Percentiles rank a stretch among this genome's conserved stretches.
Conservation (phyloP, 106 monocot genomes). For the Phalaenopsis aphrodite region DNA sequence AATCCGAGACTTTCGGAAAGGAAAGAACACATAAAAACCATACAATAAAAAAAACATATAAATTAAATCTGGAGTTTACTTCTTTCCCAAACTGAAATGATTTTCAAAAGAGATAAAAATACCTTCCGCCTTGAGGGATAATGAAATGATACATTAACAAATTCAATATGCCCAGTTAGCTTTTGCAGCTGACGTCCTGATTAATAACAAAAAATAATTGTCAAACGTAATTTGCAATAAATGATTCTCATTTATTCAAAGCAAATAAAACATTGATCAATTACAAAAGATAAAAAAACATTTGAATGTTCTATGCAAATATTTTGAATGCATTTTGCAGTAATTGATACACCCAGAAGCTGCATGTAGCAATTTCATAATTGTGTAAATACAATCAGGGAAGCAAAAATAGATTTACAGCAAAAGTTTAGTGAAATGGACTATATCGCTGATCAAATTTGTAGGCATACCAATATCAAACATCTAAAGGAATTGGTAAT, state of each 20-base stretch:
- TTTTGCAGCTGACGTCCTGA: constrained; percentile 56
- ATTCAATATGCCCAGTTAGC: constrained; percentile 63
- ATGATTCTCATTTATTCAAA: neutral
- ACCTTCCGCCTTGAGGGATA: constrained; percentile 80
- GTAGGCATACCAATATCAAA: no score
- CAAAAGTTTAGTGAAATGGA: neutral
- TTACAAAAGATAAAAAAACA: neutral
- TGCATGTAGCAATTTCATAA: constrained; percentile 1
- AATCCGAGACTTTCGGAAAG: neutral
- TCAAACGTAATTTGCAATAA: neutral
- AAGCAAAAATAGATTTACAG: neutral
- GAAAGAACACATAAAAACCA: neutral
- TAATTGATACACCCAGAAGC: neutral
- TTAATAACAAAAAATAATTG: neutral
- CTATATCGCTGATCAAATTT: neutral
- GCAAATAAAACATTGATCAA: neutral
- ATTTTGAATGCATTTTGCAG: neutral
- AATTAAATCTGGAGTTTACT: neutral
- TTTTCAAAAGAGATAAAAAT: constrained; percentile 13
- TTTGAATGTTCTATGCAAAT: neutral
- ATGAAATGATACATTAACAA: constrained; percentile 63
- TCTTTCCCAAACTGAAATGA: neutral
- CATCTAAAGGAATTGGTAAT: neutral
- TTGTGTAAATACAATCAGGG: neutral
- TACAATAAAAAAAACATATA: neutral